These are phyloP conservation scores for Xylaria grammica DNA, from an alignment of 495 filamentous ascomycete genomes.

Conservation along the genomic window DNA sequence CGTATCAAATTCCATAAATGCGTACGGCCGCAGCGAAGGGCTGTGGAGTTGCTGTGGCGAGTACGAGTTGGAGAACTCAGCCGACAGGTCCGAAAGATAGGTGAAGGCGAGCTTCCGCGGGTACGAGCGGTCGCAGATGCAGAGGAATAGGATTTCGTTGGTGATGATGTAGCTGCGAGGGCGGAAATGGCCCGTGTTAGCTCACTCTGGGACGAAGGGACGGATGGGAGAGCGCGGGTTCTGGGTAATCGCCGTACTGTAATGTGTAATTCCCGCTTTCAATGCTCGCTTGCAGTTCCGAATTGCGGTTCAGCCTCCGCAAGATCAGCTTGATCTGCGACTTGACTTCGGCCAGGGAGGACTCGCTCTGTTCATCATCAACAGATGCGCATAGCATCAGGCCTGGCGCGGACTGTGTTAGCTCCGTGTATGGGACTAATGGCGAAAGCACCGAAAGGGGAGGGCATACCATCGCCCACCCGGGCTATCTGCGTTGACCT, in stretches of 20 bases:
- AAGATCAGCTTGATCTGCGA: constrained; percentile 88
- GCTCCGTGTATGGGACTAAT: not conserved
- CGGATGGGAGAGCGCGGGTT: not conserved
- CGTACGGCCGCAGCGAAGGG: constrained; percentile 83
- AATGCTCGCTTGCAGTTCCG: constrained; percentile 90
- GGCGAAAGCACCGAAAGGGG: not conserved
- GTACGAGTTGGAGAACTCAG: constrained; percentile 92
- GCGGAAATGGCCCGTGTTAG: not conserved
- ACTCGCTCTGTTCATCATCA: constrained; percentile 81
- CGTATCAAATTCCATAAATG: constrained; percentile 96
- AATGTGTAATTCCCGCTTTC: constrained; percentile 82
- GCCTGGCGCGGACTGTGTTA: constrained; percentile 59
- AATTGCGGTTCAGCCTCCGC: constrained; percentile 80
- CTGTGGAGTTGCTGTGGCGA: constrained; percentile 70
- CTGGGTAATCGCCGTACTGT: constrained; percentile 63
- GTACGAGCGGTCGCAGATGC: constrained; percentile 91
- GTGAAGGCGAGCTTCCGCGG: constrained; percentile 98
- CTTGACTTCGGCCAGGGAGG: constrained; percentile 86
- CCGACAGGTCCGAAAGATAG: constrained; percentile 89
- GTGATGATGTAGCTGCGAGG: constrained; percentile 78
- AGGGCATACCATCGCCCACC: constrained; percentile 74
- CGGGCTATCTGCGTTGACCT: constrained; percentile 93
- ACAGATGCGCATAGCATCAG: constrained; percentile 93
- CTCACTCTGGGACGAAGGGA: not conserved
- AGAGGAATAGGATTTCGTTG: constrained; percentile 83